Base-by-base conservation (phyloP, 2,329 filamentous ascomycete species). In the Orbilia quercus region DNA sequence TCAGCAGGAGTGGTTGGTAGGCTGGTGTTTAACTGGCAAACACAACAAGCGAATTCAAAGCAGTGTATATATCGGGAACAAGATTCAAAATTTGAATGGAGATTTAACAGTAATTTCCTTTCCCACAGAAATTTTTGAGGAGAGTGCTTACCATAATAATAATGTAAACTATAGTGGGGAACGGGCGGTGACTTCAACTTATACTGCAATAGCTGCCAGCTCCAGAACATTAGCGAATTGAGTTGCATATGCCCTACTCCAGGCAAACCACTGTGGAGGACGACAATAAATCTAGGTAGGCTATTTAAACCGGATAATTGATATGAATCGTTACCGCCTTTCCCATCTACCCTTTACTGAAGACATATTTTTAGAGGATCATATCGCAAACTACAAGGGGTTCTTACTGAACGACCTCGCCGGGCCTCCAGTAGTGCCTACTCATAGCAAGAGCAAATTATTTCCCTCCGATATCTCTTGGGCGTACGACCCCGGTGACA, bases 261-360 rank as follows among this genome's bases (percentile, higher is more conserved):
- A 3, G 55, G 55, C 16, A 59, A 59, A 36, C 40, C 40, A 7
- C 23, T 59, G 42, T 59, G 14, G n/a, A 36, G 22, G 9, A 48
- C 55, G 4, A 36, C 55, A 42, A 47, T 59, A 20, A 59, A 59
- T 38, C 42, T 59, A 59, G 40, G 55, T 48, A 59, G 6, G 44
- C 54, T 51, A 12, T 36, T 47, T n/a, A n/a, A n/a, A n/a, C n/a
- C n/a, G n/a, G n/a, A n/a, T n/a, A n/a, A n/a, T n/a, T n/a, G n/a
- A n/a, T n/a, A n/a, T n/a, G n/a, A 58, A 14, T 7, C 16, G 47
- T 28, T 14, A 11, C 31, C 2, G 7, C 2, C n/a, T 58, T 1
- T 44, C 16, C 36, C n/a, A 18, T 31, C 16, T 28, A 6, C 5
- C 16, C 4, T 40, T n/a, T 28, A 18, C 38, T 57, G 7, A 44